Base-by-base conservation (phyloP, 2,329 filamentous ascomycete genomes). In the Cytospora schulzeri region DNA sequence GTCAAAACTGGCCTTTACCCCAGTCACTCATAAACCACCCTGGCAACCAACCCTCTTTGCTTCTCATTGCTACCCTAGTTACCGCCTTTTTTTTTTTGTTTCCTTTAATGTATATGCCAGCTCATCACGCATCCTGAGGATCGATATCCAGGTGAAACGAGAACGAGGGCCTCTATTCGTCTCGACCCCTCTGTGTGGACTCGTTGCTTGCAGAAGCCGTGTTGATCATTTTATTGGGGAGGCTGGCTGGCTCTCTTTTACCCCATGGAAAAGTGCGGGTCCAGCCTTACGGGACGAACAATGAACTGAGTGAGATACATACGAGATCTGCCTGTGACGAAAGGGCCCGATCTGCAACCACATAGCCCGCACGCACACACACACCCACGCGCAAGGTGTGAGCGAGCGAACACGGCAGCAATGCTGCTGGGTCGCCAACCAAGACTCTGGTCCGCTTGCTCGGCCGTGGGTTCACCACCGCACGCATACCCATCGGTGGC, bases 71-170 rank as follows among this genome's bases (percentile, higher is more conserved):
- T 50, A 26, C 35, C 48, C 41, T 33, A 15, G n/a, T 45, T 57
- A 3, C 26, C 57, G 26, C 17, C 58, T n/a, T 29, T 54, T 35
- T 38, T 64, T n/a, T 29, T 54, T 35, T 38, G 26, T 51, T 50
- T 33, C 35, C 11, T 45, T 57, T 12, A n/a, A n/a, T n/a, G n/a
- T n/a, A n/a, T n/a, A n/a, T 60, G 61, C 45, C 57, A 61, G 48
- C 57, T 60, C 57, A 52, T 66, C 48, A 24, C 38, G 58, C n/a
- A 58, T 64, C 41, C 12, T 33, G 60, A 63, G 48, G 15, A 55
- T 33, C 45, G 48, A 12, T 58, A 28, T 38, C 45, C 50, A 22
- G 60, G 60, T 45, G 52, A 63, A 52, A 29, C 26, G 8, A 31
- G n/a, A 59, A 19, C 35, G 17, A 57, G 56, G 55, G 54, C 9